Evolutionary conservation across 768 basidiomycete genomes (phyloP).

Genomic region (Porpolomopsis calyptriformis): DNA sequence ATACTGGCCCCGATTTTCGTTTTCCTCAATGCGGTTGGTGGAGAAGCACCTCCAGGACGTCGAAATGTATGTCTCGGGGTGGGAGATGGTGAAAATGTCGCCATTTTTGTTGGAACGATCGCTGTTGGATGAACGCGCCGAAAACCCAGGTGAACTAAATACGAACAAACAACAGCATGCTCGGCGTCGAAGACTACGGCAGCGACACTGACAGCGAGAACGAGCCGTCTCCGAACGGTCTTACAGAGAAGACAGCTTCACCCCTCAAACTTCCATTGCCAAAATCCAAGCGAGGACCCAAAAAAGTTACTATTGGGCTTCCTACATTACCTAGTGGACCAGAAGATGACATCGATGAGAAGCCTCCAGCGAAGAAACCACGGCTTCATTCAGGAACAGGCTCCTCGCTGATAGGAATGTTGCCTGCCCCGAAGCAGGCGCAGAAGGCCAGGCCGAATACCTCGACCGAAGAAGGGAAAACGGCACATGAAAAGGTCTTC

Average conservation of each 20-base stretch:
- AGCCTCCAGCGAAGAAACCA: slow-evolving; percentile 51
- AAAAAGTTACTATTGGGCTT: slow-evolving; percentile 53
- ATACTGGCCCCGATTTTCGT: slow-evolving; percentile 19
- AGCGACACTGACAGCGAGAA: slow-evolving; percentile 52
- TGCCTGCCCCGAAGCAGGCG: slow-evolving; percentile 62
- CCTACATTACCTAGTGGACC: slow-evolving; percentile 30
- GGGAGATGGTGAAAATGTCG: slow-evolving; percentile 53
- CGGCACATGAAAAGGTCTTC: slow-evolving; percentile 9
- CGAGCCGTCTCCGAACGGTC: slow-evolving; percentile 9
- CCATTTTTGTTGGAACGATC: too few species aligned
- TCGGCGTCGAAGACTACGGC: slow-evolving; percentile 69
- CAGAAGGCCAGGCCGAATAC: slow-evolving; percentile 49
- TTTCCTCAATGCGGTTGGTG: slow-evolving; percentile 23
- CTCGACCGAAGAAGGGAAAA: slow-evolving; percentile 34
- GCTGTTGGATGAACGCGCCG: too few species aligned
- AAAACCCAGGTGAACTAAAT: background rate
- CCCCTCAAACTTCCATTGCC: slow-evolving; percentile 12
- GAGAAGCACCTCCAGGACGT: slow-evolving; percentile 19
- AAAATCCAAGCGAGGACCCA: slow-evolving; percentile 30
- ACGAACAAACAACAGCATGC: slow-evolving; percentile 31
- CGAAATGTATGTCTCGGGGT: slow-evolving; percentile 45
- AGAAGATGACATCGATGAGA: slow-evolving; percentile 30
- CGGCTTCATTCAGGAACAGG: slow-evolving; percentile 47
- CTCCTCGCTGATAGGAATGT: slow-evolving; percentile 56
- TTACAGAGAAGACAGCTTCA: slow-evolving; percentile 8